Evolutionary conservation across 192 early-diverging fungal species (phyloP).

Genomic region (Coemansia reversa): DNA sequence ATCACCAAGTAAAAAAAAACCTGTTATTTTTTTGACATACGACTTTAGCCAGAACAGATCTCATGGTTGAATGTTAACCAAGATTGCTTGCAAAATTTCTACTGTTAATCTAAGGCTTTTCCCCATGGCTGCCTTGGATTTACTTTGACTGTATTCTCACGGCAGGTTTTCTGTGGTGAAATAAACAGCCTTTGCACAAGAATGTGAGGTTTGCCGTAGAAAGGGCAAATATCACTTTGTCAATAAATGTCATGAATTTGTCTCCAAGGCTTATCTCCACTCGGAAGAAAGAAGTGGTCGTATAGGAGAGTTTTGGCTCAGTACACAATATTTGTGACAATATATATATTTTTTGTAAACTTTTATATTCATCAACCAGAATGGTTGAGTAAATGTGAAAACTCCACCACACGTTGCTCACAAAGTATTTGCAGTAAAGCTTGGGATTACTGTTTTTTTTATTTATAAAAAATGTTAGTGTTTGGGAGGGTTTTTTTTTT

Average conservation of each 20-base stretch:
- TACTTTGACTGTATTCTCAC: not conserved
- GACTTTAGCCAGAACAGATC: no score
- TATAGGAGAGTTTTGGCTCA: not conserved
- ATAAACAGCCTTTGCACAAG: not conserved
- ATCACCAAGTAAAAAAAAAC: not conserved
- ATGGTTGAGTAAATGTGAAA: not conserved
- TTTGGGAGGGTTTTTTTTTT: no score
- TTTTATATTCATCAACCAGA: not conserved
- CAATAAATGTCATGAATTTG: not conserved
- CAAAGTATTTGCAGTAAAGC: not conserved
- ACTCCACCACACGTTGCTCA: not conserved
- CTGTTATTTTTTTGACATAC: not conserved
- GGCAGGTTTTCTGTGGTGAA: not conserved
- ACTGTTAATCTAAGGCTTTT: not conserved
- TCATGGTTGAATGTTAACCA: not conserved
- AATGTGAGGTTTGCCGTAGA: not conserved
- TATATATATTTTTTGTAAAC: not conserved
- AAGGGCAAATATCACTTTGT: not conserved
- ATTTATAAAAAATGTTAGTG: no score
- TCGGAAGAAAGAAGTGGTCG: not conserved
- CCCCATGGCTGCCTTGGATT: not conserved
- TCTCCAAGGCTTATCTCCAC: not conserved
- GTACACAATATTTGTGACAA: not conserved
- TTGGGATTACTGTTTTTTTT: not conserved
- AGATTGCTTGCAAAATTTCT: not conserved